Percentiles rank a stretch among this genome's conserved stretches.
phyloP scores from a whole-genome alignment of 352 stramenopile genomes.

The Pythium rishiriense region DNA sequence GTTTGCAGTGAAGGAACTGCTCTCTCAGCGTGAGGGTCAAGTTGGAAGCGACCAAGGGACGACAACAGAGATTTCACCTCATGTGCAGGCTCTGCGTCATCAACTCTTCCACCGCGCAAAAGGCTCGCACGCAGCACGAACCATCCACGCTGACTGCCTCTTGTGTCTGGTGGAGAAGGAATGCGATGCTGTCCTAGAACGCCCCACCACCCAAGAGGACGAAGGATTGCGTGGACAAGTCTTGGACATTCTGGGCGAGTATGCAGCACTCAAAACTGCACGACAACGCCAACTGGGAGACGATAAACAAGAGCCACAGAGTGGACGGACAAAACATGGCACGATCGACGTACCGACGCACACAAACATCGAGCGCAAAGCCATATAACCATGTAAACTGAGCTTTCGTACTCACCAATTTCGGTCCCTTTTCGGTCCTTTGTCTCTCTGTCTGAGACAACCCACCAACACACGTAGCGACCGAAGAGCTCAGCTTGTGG shows the following conservation, averaged over 20 bases:
- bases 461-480: background rate
- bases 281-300: background rate
- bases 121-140: background rate
- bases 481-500: constrained; percentile 43
- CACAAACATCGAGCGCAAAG: background rate
- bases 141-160: constrained; percentile 11
- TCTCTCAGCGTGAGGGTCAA: background rate
- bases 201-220: background rate
- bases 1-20: constrained; percentile 32
- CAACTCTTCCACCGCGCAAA: constrained; percentile 14
- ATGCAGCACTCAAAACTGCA: background rate
- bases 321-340: too few relatives aligned
- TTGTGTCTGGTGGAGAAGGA: constrained; percentile 18
- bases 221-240: background rate
- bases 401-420: too few relatives aligned
- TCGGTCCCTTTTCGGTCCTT: too few relatives aligned
- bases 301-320: too few relatives aligned
- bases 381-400: constrained; percentile 3
- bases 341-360: background rate
- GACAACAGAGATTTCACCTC: constrained; percentile 1
- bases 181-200: background rate
- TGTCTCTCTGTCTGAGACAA: background rate
- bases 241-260: background rate
- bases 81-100: constrained; percentile 19
- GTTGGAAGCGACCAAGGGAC: background rate